Percentiles rank a stretch among this genome's conserved stretches.
Evolutionary conservation across 768 basidiomycete genomes (phyloP).

Genomic region (Leccinum uliginosum): DNA sequence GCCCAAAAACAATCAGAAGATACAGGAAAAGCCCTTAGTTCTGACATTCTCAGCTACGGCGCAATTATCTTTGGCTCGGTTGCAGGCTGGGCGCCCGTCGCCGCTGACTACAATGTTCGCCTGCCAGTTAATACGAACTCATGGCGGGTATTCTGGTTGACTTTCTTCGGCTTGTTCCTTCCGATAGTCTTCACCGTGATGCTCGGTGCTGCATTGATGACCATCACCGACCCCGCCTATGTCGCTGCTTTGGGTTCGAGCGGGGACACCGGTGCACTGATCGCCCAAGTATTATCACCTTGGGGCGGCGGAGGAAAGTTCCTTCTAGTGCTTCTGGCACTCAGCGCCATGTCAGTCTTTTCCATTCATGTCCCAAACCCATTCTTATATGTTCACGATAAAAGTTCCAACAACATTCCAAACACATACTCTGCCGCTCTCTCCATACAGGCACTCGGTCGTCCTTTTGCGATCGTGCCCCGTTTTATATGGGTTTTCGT

Average conservation of each 20-base stretch:
- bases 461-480: slow-evolving; percentile 40
- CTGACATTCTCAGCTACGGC: slow-evolving; percentile 49
- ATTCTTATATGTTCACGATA: background rate
- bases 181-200: slow-evolving; percentile 37
- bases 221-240: slow-evolving; percentile 38
- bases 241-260: slow-evolving; percentile 34
- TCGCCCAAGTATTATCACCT: slow-evolving; percentile 40
- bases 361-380: background rate
- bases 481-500: slow-evolving; percentile 45
- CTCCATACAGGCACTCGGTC: slow-evolving; percentile 42
- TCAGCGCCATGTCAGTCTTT: slow-evolving; percentile 38
- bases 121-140: slow-evolving; percentile 41
- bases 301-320: slow-evolving; percentile 43
- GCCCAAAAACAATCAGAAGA: slow-evolving; percentile 42
- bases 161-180: slow-evolving; percentile 48
- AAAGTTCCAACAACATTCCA: slow-evolving; percentile 39
- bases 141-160: slow-evolving; percentile 43
- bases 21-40: slow-evolving; percentile 39
- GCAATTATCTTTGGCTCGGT: slow-evolving; percentile 47
- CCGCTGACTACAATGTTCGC: slow-evolving; percentile 52
- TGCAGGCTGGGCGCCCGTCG: slow-evolving; percentile 48
- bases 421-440: slow-evolving; percentile 46
- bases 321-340: slow-evolving; percentile 37
- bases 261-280: slow-evolving; percentile 41
- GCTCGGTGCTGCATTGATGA: slow-evolving; percentile 39